These are phyloP conservation scores for Backusella tarrabulga DNA, from an alignment of 192 early-diverging fungal genomes.

Conservation along the genomic window DNA sequence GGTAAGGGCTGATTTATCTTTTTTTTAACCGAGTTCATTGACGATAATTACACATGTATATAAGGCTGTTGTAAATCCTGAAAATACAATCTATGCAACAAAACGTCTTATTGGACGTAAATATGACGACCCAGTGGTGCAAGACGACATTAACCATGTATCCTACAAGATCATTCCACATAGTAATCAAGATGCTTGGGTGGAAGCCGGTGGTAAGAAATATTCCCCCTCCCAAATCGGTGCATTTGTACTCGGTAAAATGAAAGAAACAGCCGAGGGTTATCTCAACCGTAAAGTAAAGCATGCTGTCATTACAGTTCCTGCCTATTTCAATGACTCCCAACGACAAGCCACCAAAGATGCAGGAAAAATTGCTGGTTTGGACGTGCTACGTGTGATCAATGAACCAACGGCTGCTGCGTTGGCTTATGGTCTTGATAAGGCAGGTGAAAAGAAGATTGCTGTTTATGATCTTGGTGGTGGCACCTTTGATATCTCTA, in stretches of 20 bases:
- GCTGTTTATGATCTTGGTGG: conserved; percentile 98
- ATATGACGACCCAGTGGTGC: conserved; percentile 86
- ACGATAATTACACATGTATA: background rate
- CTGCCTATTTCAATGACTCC: conserved; percentile 98
- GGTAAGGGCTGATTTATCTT: conserved; percentile 21
- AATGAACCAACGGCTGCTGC: conserved; percentile 97
- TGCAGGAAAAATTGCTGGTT: conserved; percentile 87
- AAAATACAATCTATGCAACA: conserved; percentile 96
- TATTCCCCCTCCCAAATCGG: conserved; percentile 98
- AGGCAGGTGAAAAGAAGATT: conserved; percentile 82
- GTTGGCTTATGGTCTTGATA: conserved; percentile 88
- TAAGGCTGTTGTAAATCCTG: conserved; percentile 93
- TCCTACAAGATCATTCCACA: conserved; percentile 96
- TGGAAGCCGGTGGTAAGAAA: conserved; percentile 90
- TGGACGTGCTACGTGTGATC: conserved; percentile 91
- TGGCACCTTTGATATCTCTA: conserved; percentile 99
- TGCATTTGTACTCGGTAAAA: conserved; percentile 95
- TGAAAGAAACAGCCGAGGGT: conserved; percentile 97
- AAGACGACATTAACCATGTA: conserved; percentile 86
- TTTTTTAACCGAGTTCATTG: background rate
- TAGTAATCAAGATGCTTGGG: conserved; percentile 96
- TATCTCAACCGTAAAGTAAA: conserved; percentile 80
- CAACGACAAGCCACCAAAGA: conserved; percentile 97
- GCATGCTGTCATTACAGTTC: conserved; percentile 96
- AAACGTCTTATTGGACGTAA: conserved; percentile 97